Base-by-base conservation (phyloP, 495 filamentous ascomycete species). In the Podospora pseudocomata region DNA sequence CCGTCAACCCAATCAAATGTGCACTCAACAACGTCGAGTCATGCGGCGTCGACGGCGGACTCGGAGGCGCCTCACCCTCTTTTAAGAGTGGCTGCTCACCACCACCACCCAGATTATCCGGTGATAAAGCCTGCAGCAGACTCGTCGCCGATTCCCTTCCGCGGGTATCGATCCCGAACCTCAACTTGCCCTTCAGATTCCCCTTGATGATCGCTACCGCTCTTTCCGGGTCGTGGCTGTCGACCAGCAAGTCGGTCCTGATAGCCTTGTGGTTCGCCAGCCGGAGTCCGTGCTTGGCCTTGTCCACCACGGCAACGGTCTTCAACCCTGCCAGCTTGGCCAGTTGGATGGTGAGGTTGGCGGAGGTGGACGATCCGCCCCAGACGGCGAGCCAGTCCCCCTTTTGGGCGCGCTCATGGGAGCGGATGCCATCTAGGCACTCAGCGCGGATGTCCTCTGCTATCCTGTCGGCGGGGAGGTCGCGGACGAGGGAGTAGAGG, bases 341-440 rank as follows among this genome's bases (percentile, higher is more conserved):
- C 6, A 91, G 76, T 75, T 90, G 87, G 16, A 89, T 74, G 9
- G 85, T 82, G 30, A 87, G 75, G 60, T 83, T 81, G 0, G 87
- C 89, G 4, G 87, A 88, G 1, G 84, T 89, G 53, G 87, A 89
- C 1, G 86, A 88, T 19, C 84, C 89, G 70, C 88, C 89, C 89
- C 89, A 91, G 16, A 91, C 85, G 13, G 83, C 87, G 65, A 91
- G 74, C 88, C 88, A 91, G 32, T 91, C 88, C 0, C 86, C 87
- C 9, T 68, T 55, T 60, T 77, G 75, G 1, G 83, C 78, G 44
- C 82, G 77, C 67, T 87, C 86, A 13, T 75, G 69, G 15, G 75
- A 70, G 9, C 65, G 63, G 32, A 83, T 80, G 5, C 79, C 73
- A 11, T 82, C 75, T 34, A 89, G 83, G 54, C 82, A 85, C 63